Evolutionary conservation across 2,329 filamentous ascomycete species (phyloP).

Genomic region (Hymenoscyphus fructigenus): DNA sequence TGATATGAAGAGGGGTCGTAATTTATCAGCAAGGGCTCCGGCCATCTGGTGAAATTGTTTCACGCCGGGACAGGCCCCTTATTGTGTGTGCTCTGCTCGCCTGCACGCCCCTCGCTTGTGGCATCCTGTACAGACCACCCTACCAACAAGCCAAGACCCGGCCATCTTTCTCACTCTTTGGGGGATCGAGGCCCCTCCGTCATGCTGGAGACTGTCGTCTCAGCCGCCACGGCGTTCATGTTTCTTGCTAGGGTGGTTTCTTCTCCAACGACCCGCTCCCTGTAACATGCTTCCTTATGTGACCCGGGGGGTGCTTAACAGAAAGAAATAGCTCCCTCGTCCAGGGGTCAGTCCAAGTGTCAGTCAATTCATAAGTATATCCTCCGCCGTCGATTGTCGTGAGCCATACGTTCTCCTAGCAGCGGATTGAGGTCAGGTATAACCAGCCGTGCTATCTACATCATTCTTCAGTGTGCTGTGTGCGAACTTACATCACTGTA

Average conservation of each 20-base stretch:
- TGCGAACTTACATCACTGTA: slow-evolving; percentile 11
- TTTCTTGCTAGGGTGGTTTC: slow-evolving; percentile 8
- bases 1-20: background rate
- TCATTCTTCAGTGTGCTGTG: slow-evolving; percentile 12
- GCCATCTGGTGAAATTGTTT: background rate
- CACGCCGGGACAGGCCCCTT: background rate
- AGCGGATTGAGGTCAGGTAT: slow-evolving; percentile 26
- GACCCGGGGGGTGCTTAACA: slow-evolving; percentile 24
- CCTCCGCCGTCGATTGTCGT: slow-evolving; percentile 13
- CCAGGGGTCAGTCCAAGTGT: slow-evolving; percentile 26
- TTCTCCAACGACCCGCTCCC: background rate
- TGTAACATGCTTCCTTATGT: slow-evolving; percentile 23
- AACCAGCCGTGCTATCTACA: slow-evolving; percentile 20
- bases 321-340: slow-evolving; percentile 16
- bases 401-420: slow-evolving; percentile 10
- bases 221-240: slow-evolving; percentile 29
- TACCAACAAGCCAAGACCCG: background rate
- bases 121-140: background rate
- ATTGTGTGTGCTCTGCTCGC: background rate
- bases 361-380: slow-evolving; percentile 26
- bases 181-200: background rate
- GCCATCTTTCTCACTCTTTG: background rate
- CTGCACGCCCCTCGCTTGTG: background rate
- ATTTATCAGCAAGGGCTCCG: background rate
- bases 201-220: slow-evolving; percentile 18